Percentiles rank a stretch among this genome's conserved stretches.
Evolutionary conservation across 2,329 filamentous ascomycete genomes (phyloP).

Genomic region (Sarocladium strictum): DNA sequence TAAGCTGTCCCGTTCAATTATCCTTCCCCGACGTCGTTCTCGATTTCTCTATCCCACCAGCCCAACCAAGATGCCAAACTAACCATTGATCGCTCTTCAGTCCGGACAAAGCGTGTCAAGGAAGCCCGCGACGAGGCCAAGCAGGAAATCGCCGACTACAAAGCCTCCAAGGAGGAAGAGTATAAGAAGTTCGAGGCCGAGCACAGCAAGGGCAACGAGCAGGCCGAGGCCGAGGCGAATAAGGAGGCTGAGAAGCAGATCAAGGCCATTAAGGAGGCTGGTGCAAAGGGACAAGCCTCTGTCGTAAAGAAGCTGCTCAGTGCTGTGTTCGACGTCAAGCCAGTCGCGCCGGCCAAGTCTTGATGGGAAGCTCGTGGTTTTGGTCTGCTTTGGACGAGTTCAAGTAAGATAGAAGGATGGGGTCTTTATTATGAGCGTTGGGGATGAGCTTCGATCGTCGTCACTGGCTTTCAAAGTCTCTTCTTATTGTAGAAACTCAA

Average conservation of each 20-base stretch:
- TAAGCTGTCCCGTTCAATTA: conserved; percentile 49
- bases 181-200: conserved; percentile 89
- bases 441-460: conserved; percentile 7
- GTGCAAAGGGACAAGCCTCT: conserved; percentile 70
- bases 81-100: conserved; percentile 16
- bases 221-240: conserved; percentile 76
- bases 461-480: conserved; percentile 3
- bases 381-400: too few species aligned
- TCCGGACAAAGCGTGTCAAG: conserved; percentile 91
- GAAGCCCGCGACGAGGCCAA: conserved; percentile 95
- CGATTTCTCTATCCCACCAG: background rate
- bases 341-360: conserved; percentile 43
- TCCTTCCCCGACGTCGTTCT: background rate
- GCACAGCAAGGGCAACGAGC: conserved; percentile 86
- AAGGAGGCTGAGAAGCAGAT: conserved; percentile 72
- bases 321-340: conserved; percentile 80
- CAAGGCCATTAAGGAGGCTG: conserved; percentile 72
- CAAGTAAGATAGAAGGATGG: background rate
- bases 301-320: conserved; percentile 79
- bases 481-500: conserved; percentile 39
- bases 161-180: conserved; percentile 82
- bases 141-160: conserved; percentile 95
- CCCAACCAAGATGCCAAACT: conserved; percentile 12
- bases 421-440: background rate
- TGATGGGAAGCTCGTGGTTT: conserved; percentile 19